A percentile compares a stretch with the other conserved stretches of the same genome.
Evolutionary conservation across 2,329 filamentous ascomycete genomes (phyloP).

Genomic region (Aspergillus intermedius): DNA sequence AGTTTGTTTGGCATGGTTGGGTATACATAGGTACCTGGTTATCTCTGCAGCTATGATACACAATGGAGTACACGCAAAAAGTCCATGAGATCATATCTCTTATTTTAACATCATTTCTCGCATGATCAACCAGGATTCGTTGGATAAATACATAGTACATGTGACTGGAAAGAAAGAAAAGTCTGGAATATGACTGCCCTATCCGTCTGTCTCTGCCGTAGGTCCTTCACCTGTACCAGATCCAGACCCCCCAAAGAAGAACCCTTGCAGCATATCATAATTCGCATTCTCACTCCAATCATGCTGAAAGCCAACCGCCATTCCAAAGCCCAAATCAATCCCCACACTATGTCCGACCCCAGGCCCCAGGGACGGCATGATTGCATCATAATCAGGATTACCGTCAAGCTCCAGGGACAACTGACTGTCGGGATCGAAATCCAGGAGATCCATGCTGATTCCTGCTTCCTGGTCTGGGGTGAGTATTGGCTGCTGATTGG

Average conservation of each 20-base stretch:
- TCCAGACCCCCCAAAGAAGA: slow-evolving; percentile 47
- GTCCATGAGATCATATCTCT: background rate
- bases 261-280: slow-evolving; percentile 49
- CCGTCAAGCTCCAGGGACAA: slow-evolving; percentile 20
- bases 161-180: too few species aligned
- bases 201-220: too few species aligned
- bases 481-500: slow-evolving; percentile 18
- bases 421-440: slow-evolving; percentile 39
- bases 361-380: slow-evolving; percentile 24
- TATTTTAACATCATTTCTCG: too few species aligned
- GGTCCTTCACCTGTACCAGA: slow-evolving; percentile 15
- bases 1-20: too few species aligned
- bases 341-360: slow-evolving; percentile 34
- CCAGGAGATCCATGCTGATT: slow-evolving; percentile 50
- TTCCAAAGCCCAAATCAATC: slow-evolving; percentile 40
- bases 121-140: too few species aligned
- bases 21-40: too few species aligned
- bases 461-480: slow-evolving; percentile 22
- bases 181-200: too few species aligned
- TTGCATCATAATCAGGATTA: slow-evolving; percentile 22
- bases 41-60: too few species aligned
- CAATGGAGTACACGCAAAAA: too few species aligned
- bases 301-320: slow-evolving; percentile 41
- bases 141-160: too few species aligned
- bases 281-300: slow-evolving; percentile 44